phyloP scores from a whole-genome alignment of 2,329 filamentous ascomycete genomes.

The Colletotrichum spaethianum region DNA sequence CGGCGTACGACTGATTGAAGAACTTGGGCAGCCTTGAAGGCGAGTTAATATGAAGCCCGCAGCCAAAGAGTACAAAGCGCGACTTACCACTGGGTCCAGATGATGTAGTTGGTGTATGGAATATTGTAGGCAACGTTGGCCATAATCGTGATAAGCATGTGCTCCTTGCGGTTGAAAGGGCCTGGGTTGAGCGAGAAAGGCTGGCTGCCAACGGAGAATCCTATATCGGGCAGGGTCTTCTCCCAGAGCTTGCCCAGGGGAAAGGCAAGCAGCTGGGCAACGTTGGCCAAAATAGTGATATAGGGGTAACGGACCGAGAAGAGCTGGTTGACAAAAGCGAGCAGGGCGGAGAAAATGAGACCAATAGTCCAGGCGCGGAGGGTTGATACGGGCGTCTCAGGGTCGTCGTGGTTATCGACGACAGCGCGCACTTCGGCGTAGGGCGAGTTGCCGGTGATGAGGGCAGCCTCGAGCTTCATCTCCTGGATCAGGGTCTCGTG shows the following conservation, averaged over 20 bases:
- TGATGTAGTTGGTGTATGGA: conserved; percentile 60
- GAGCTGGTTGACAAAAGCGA: conserved; percentile 54
- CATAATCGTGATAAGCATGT: conserved; percentile 68
- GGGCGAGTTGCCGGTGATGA: conserved; percentile 51
- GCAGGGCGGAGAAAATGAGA: conserved; percentile 50
- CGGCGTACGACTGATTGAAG: conserved; percentile 60
- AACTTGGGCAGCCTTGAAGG: conserved; percentile 51
- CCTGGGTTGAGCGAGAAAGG: conserved; percentile 61
- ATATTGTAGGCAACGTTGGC: conserved; percentile 63
- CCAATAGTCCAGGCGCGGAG: conserved; percentile 54
- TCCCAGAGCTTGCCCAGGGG: conserved; percentile 54
- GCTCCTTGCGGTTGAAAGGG: conserved; percentile 67
- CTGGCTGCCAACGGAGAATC: conserved; percentile 50
- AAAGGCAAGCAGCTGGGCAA: conserved; percentile 55
- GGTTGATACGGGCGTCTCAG: conserved; percentile 53
- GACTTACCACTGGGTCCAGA: conserved; percentile 54
- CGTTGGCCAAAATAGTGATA: conserved; percentile 54
- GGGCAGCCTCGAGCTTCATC: conserved; percentile 52
- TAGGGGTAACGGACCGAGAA: conserved; percentile 54
- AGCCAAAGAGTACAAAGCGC: too few species aligned
- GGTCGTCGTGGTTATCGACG: conserved; percentile 57
- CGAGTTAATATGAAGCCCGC: background rate
- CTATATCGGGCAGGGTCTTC: conserved; percentile 51
- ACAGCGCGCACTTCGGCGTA: conserved; percentile 56
- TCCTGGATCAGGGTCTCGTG: conserved; percentile 51